Evolutionary conservation across 345 rosid genomes (phyloP), one percentile per base, ranked within the genome.

Genomic region (Luvunga scandens): DNA sequence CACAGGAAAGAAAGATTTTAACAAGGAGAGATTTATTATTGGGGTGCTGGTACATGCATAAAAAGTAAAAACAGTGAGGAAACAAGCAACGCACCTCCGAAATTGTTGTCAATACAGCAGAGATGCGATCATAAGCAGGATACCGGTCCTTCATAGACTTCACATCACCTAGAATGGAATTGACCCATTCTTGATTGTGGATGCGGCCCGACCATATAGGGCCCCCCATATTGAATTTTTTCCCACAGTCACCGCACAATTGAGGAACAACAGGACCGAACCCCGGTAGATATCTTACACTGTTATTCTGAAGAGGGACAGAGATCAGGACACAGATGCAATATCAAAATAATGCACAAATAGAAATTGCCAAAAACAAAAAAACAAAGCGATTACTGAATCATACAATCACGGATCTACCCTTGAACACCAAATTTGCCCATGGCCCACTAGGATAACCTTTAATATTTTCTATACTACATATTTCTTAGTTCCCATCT

Each of bases 131-230:
- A 77, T 86, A 97, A 53, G 99, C 99, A 76, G 99, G 98, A 86
- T 97, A 97, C 14, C 84, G 85, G 31, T 89, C 91, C 91, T 84
- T 93, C 91, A 88, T 89, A 77, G 93, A 88, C 83, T 83, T 91
- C 76, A 97, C 91, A 83, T 87, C 87, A 38, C 83, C 88, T 30
- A 94, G 82, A 25, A 89, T 87, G 18, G 90, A 89, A 69, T 85
- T 79, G 53, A 91, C 97, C 99, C 98, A 97, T 48, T 93, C 98
- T 67, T 87, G 98, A 86, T 94, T 94, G 67, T 97, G 99, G 31
- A 97, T 91, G 53, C 98, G 91, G 21, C 98, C 99, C 16, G 99
- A 94, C 99, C 99, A 97, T 73, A 97, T 89, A 10, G 99, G 98
- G 13, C 99, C 98, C 36, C 99, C 99, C 99, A 97, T 93, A 81